phyloP scores from a whole-genome alignment of 2,329 filamentous ascomycete genomes.

The Escovopsis sp. region DNA sequence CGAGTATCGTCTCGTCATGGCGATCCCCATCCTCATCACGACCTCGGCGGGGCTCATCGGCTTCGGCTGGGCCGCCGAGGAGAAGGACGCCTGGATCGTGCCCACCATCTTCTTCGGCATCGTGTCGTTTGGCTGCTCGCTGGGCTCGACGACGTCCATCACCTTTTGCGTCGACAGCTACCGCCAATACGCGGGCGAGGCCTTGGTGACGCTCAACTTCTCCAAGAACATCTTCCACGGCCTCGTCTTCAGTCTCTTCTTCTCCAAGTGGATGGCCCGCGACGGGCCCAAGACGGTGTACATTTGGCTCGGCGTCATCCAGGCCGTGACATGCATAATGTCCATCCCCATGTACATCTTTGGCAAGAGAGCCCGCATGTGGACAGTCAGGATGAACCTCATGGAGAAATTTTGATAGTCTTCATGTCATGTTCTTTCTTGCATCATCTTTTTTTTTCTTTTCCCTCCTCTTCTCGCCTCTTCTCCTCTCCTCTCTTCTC shows the following conservation, averaged over 20 bases:
- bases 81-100: constrained; percentile 70
- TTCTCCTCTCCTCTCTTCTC: too few species aligned
- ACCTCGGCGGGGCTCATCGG: constrained; percentile 84
- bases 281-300: constrained; percentile 70
- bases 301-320: constrained; percentile 71
- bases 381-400: constrained; percentile 74
- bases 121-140: constrained; percentile 79
- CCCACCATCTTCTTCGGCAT: constrained; percentile 89
- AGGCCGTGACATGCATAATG: constrained; percentile 57
- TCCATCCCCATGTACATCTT: constrained; percentile 91
- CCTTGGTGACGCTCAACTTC: constrained; percentile 87
- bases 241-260: constrained; percentile 76
- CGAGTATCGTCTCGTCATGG: constrained; percentile 86
- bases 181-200: constrained; percentile 83
- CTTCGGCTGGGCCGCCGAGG: constrained; percentile 81
- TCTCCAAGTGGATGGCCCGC: constrained; percentile 64
- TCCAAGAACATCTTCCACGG: constrained; percentile 90
- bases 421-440: too few species aligned
- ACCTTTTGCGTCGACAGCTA: constrained; percentile 93
- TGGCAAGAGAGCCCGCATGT: constrained; percentile 83
- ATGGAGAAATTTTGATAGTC: constrained; percentile 54
- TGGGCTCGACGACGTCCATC: constrained; percentile 82
- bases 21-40: constrained; percentile 58
- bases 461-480: too few species aligned
- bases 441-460: too few species aligned